Conservation (phyloP, 2,329 filamentous ascomycete species). For the Westerdykella aurantiaca region DNA sequence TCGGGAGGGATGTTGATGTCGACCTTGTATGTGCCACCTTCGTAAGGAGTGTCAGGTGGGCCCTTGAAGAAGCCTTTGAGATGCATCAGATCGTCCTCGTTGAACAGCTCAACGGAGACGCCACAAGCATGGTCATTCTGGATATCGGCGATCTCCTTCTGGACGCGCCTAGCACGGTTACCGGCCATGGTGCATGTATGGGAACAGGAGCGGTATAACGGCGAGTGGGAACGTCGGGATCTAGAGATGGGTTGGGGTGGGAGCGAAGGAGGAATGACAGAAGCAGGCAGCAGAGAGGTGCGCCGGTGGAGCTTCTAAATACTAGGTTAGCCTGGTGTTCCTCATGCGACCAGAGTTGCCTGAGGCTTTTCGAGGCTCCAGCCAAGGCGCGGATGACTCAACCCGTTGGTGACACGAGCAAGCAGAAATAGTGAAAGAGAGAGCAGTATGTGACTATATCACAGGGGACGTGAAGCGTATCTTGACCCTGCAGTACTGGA, state of each 20-base stretch:
- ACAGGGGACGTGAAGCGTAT: too few species aligned
- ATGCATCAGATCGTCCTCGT: conserved; percentile 66
- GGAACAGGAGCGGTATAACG: conserved; percentile 1
- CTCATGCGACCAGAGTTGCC: conserved; percentile 16
- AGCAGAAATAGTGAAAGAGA: neutral
- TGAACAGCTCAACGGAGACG: conserved; percentile 62
- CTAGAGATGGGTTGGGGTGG: neutral
- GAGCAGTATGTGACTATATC: too few species aligned
- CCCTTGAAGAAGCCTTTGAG: conserved; percentile 78
- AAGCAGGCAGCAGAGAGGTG: conserved; percentile 13
- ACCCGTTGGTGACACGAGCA: conserved; percentile 1
- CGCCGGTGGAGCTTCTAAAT: too few species aligned
- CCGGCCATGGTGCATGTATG: conserved; percentile 44
- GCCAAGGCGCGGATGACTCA: conserved; percentile 11
- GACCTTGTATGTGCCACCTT: conserved; percentile 73
- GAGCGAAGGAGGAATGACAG: conserved; percentile 1
- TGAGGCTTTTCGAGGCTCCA: conserved; percentile 17
- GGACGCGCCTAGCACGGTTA: conserved; percentile 56
- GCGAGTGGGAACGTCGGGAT: neutral
- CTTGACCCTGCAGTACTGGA: neutral
- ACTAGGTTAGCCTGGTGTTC: neutral
- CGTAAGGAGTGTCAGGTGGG: conserved; percentile 89
- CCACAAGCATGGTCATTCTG: conserved; percentile 68
- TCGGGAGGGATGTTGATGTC: conserved; percentile 82
- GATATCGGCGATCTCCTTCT: conserved; percentile 74